Percentiles rank a stretch among this genome's conserved stretches.
Evolutionary conservation across 1,139 yeast genomes (phyloP).

Genomic region (Pichia inconspicua): DNA sequence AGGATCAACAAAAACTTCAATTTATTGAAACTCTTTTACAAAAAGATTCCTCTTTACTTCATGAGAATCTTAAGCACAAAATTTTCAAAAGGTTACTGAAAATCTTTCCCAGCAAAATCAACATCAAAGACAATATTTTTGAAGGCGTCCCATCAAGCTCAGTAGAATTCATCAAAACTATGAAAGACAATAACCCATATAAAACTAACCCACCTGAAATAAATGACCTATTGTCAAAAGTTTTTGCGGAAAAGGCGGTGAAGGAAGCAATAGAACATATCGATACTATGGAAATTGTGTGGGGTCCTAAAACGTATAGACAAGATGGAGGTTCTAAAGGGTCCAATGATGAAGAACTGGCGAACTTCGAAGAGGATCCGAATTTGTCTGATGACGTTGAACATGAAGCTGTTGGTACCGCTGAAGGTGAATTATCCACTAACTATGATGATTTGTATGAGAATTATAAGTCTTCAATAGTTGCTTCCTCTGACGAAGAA

Average conservation of each 20-base stretch:
- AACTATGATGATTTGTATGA: constrained; percentile 31
- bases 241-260: constrained; percentile 51
- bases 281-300: constrained; percentile 51
- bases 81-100: constrained; percentile 16
- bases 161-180: constrained; percentile 22
- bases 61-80: constrained; percentile 11
- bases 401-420: too few relatives aligned
- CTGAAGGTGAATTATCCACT: not conserved
- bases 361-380: constrained; percentile 32
- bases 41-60: constrained; percentile 2
- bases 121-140: constrained; percentile 11
- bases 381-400: constrained; percentile 13
- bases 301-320: constrained; percentile 27
- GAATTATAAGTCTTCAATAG: constrained; percentile 44
- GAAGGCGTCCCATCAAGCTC: constrained; percentile 28
- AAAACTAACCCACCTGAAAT: constrained; percentile 37
- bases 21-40: constrained; percentile 5
- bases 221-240: constrained; percentile 44
- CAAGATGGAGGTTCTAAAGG: constrained; percentile 9
- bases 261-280: constrained; percentile 41
- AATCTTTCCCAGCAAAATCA: constrained; percentile 10
- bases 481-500: constrained; percentile 47
- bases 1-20: constrained; percentile 1
- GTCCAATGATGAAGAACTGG: constrained; percentile 15
- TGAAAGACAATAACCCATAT: constrained; percentile 34